Evolutionary conservation across 2,329 filamentous ascomycete species (phyloP).

Genomic region (Fusarium multiceps): DNA sequence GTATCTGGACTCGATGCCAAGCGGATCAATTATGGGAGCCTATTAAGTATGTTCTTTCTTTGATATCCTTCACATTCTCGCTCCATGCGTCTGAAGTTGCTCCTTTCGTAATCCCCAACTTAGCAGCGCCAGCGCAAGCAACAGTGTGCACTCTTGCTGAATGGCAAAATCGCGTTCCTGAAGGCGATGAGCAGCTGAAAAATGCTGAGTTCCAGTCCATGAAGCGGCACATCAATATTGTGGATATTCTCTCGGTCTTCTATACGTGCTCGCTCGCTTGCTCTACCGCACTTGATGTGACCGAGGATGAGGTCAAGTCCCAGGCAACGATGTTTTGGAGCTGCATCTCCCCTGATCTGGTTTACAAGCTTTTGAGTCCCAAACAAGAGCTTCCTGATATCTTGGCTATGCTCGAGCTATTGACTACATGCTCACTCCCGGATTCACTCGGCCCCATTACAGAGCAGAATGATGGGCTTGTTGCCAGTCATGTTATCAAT

Average conservation of each 20-base stretch:
- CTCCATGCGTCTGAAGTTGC: slow-evolving; percentile 69
- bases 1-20: slow-evolving; percentile 75
- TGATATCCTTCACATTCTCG: slow-evolving; percentile 72
- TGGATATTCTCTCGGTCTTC: slow-evolving; percentile 73
- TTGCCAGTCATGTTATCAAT: slow-evolving; percentile 66
- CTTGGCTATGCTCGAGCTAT: slow-evolving; percentile 70
- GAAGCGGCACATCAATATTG: slow-evolving; percentile 69
- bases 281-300: slow-evolving; percentile 52
- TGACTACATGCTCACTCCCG: slow-evolving; percentile 73
- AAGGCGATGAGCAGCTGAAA: slow-evolving; percentile 59
- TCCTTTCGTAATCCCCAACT: slow-evolving; percentile 66
- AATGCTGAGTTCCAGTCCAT: slow-evolving; percentile 54
- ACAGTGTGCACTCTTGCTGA: slow-evolving; percentile 71
- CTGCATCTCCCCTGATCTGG: slow-evolving; percentile 72
- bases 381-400: slow-evolving; percentile 74
- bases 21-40: slow-evolving; percentile 72
- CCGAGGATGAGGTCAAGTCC: slow-evolving; percentile 47
- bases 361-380: slow-evolving; percentile 73
- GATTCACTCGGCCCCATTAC: slow-evolving; percentile 74
- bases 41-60: slow-evolving; percentile 72
- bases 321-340: slow-evolving; percentile 70
- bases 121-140: slow-evolving; percentile 66
- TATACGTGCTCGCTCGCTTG: slow-evolving; percentile 72
- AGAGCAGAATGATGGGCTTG: slow-evolving; percentile 55
- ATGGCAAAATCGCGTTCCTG: slow-evolving; percentile 62